A percentile compares a stretch with the other conserved stretches of the same genome.
These are phyloP conservation scores for Fragilaria radians DNA, from an alignment of 108 stramenopile genomes.

Conservation along the genomic window DNA sequence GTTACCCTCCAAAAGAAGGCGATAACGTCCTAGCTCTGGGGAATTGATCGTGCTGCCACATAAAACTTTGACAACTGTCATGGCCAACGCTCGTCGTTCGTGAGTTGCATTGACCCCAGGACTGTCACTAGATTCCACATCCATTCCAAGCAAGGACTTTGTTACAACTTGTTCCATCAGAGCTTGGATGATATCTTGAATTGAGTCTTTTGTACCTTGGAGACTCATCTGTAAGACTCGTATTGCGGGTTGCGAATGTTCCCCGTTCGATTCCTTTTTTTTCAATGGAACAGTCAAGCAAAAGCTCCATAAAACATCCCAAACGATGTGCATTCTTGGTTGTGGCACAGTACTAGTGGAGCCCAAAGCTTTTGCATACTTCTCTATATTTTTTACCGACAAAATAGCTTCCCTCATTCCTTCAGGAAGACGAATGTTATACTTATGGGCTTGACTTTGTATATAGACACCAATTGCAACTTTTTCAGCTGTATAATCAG, in stretches of 20 bases:
- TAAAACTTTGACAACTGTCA: conserved; percentile 39
- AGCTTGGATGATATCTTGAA: conserved; percentile 26
- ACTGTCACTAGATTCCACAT: conserved; percentile 16
- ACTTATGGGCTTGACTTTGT: conserved; percentile 27
- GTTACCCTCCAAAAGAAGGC: conserved; percentile 24
- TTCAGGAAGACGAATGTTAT: conserved; percentile 12
- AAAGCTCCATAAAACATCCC: conserved; percentile 68
- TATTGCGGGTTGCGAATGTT: conserved; percentile 4
- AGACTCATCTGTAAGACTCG: conserved; percentile 9
- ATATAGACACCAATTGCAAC: conserved; percentile 52
- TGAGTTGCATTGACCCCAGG: conserved; percentile 55
- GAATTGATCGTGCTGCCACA: conserved; percentile 44
- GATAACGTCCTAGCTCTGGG: conserved; percentile 40
- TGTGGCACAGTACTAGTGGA: conserved; percentile 50
- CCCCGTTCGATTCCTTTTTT: conserved; percentile 39
- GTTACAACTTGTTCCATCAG: conserved; percentile 50
- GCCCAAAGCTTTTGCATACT: conserved; percentile 36
- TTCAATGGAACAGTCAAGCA: too few relatives aligned
- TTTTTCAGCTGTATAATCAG: conserved; percentile 55
- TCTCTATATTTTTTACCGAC: conserved; percentile 32
- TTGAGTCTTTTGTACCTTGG: conserved; percentile 23
- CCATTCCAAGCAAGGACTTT: conserved; percentile 30
- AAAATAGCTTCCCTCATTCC: conserved; percentile 49
- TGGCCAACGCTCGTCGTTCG: conserved; percentile 51
- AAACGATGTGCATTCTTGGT: conserved; percentile 70